Evolutionary conservation across 2,329 filamentous ascomycete genomes (phyloP).

Genomic region (Tolypocladium album): DNA sequence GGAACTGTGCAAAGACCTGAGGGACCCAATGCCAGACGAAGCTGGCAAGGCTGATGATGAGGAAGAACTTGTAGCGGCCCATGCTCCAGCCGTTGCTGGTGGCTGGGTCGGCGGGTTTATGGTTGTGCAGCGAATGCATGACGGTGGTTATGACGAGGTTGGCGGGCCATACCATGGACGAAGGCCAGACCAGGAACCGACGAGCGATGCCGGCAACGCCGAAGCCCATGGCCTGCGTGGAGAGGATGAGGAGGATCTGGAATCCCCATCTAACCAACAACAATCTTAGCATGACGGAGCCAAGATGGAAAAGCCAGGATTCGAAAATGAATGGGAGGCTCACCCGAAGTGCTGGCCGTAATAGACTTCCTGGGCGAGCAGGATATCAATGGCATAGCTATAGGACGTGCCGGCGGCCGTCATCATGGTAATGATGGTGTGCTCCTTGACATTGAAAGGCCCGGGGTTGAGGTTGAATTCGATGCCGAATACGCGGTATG

Average conservation of each 20-base stretch:
- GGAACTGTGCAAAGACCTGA: slow-evolving; percentile 43
- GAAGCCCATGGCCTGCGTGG: slow-evolving; percentile 52
- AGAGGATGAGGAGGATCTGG: slow-evolving; percentile 47
- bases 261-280: slow-evolving; percentile 25
- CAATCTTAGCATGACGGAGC: neutral
- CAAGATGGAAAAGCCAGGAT: neutral
- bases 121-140: slow-evolving; percentile 55
- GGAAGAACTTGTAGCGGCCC: slow-evolving; percentile 44
- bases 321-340: neutral
- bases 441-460: slow-evolving; percentile 34
- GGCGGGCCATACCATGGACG: slow-evolving; percentile 55
- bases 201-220: slow-evolving; percentile 49
- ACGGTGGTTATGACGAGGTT: slow-evolving; percentile 50
- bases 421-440: slow-evolving; percentile 37
- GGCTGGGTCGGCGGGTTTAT: slow-evolving; percentile 37
- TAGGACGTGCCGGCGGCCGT: slow-evolving; percentile 22
- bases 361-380: slow-evolving; percentile 31
- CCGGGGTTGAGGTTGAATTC: slow-evolving; percentile 26
- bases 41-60: slow-evolving; percentile 34
- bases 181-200: slow-evolving; percentile 48
- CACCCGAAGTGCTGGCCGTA: slow-evolving; percentile 38
- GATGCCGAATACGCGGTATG: slow-evolving; percentile 19
- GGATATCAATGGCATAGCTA: slow-evolving; percentile 27
- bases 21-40: slow-evolving; percentile 49
- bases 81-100: slow-evolving; percentile 46